Conservation (phyloP, 768 basidiomycete species). For the Tephrocybe sp. region DNA sequence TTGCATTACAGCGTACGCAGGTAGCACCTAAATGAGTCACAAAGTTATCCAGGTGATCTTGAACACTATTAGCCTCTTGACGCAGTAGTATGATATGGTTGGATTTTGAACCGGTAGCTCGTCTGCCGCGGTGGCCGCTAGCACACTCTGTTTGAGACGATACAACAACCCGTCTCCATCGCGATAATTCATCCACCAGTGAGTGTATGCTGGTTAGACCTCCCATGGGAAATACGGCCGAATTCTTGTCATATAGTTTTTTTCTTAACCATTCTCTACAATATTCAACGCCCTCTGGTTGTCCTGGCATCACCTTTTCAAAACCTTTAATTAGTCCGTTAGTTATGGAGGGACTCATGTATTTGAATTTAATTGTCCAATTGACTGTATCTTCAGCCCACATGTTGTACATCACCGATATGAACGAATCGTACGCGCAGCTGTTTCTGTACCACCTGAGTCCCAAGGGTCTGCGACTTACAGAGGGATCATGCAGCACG, state of each 20-base stretch:
- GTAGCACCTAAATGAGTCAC: no score
- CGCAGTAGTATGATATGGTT: no score
- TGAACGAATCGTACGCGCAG: constrained; percentile 30
- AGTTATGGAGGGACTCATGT: not conserved
- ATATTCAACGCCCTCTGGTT: not conserved
- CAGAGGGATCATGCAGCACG: not conserved
- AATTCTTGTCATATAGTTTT: not conserved
- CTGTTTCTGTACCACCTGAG: constrained; percentile 23
- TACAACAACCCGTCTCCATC: no score
- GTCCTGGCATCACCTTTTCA: not conserved
- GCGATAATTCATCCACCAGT: not conserved
- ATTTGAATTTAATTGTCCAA: not conserved
- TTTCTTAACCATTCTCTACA: not conserved
- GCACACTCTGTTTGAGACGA: no score
- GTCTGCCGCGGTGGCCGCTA: no score
- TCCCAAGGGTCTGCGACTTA: constrained; percentile 4
- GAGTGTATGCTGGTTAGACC: constrained; percentile 3
- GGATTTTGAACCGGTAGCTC: no score
- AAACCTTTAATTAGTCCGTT: not conserved
- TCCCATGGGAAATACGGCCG: not conserved
- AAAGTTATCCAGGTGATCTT: no score
- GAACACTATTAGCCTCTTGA: no score
- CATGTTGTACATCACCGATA: constrained; percentile 21
- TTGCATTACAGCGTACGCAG: no score
- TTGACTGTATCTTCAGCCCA: constrained; percentile 11